These are phyloP conservation scores for Epipyxis sp. DNA, from an alignment of 108 stramenopile species.

Conservation along the genomic window DNA sequence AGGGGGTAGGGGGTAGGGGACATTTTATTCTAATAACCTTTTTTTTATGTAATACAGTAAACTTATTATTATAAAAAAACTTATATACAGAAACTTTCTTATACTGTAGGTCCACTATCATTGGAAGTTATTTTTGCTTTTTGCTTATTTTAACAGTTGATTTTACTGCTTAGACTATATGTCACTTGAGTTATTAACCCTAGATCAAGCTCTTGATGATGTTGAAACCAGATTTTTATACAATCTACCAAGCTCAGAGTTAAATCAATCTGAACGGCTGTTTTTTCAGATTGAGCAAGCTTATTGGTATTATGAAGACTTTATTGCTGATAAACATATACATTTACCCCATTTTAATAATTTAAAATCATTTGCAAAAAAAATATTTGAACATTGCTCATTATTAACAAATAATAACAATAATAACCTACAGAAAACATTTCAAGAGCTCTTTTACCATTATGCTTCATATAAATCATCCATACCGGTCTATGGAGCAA, in stretches of 20 bases:
- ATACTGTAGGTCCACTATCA: no score
- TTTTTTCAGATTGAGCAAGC: constrained; percentile 56
- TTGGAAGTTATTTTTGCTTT: not conserved
- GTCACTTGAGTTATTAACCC: constrained; percentile 16
- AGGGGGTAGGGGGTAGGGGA: no score
- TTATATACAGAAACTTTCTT: no score
- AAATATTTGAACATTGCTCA: constrained; percentile 43
- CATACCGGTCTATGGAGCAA: constrained; percentile 46
- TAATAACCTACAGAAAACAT: not conserved
- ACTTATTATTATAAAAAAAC: no score
- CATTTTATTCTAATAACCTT: no score
- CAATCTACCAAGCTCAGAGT: constrained; percentile 37
- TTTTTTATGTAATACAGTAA: no score
- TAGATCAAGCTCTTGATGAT: constrained; percentile 46
- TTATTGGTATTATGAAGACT: constrained; percentile 57
- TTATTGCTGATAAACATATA: constrained; percentile 37
- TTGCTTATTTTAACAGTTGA: not conserved
- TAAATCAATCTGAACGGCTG: constrained; percentile 46
- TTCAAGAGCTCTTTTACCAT: constrained; percentile 33
- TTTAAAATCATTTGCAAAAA: constrained; percentile 33
- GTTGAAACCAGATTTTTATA: constrained; percentile 48
- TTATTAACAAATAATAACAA: constrained; percentile 30
- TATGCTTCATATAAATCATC: constrained; percentile 28
- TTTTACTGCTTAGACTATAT: not conserved
- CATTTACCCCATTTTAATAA: constrained; percentile 33